Evolutionary conservation across 2,329 filamentous ascomycete genomes (phyloP).

Genomic region (Onygenales sp.): DNA sequence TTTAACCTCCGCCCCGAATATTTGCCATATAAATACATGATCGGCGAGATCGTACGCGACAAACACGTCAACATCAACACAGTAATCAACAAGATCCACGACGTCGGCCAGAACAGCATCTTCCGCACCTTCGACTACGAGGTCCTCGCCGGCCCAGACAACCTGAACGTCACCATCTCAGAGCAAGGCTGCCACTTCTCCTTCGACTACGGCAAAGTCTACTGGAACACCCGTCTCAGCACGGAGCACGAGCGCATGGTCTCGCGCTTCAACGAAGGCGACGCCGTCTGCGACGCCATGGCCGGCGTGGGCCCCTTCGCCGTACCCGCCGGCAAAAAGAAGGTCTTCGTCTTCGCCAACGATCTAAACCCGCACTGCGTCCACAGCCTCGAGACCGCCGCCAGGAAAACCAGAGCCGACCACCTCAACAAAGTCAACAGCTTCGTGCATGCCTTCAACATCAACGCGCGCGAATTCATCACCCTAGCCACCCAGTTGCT

Average conservation of each 20-base stretch:
- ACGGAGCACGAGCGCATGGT: constrained; percentile 80
- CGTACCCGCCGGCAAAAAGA: constrained; percentile 78
- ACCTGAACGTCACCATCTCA: constrained; percentile 72
- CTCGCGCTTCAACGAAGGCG: constrained; percentile 65
- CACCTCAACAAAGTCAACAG: constrained; percentile 62
- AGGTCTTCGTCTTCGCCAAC: constrained; percentile 91
- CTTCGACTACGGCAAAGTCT: constrained; percentile 93
- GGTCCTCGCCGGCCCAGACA: constrained; percentile 69
- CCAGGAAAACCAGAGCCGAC: constrained; percentile 35
- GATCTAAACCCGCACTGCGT: constrained; percentile 91
- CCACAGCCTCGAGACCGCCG: constrained; percentile 58
- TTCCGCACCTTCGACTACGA: constrained; percentile 93
- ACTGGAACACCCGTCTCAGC: constrained; percentile 92
- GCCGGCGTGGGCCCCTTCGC: constrained; percentile 94
- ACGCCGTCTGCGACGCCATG: constrained; percentile 95
- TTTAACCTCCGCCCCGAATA: constrained; percentile 80
- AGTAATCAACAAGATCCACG: constrained; percentile 91
- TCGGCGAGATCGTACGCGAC: constrained; percentile 77
- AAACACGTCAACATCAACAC: constrained; percentile 77
- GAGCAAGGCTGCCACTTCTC: constrained; percentile 79
- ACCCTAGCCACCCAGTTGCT: constrained; percentile 53
- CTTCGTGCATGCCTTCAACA: constrained; percentile 71
- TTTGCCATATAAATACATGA: constrained; percentile 73
- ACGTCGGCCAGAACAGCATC: constrained; percentile 74
- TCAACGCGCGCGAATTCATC: constrained; percentile 77